Conservation (phyloP, 2,329 filamentous ascomycete species). For the Pyrenochaeta sp. region DNA sequence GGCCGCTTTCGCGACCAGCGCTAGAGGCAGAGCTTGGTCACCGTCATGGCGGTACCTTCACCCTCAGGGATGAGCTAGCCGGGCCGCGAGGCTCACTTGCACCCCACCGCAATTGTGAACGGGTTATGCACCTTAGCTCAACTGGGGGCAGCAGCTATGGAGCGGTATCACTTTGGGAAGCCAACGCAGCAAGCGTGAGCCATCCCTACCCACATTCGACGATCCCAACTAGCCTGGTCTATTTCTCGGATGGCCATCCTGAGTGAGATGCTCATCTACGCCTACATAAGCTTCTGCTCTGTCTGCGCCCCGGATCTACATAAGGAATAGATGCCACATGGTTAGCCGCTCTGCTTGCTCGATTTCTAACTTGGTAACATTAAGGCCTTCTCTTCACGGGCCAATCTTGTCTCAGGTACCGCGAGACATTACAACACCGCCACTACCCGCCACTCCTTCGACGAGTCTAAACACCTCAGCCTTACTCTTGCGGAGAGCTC, state of each 20-base stretch:
- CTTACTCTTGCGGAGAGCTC: slow-evolving; percentile 44
- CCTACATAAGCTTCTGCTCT: slow-evolving; percentile 31
- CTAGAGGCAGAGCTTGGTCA: slow-evolving; percentile 37
- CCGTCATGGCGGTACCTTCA: slow-evolving; percentile 39
- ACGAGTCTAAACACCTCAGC: slow-evolving; percentile 40
- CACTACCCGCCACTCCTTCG: slow-evolving; percentile 44
- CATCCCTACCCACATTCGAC: slow-evolving; percentile 27
- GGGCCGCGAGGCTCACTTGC: slow-evolving; percentile 44
- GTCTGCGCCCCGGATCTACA: slow-evolving; percentile 41
- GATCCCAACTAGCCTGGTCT: slow-evolving; percentile 24
- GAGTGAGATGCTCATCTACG: slow-evolving; percentile 31
- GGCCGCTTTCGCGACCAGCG: slow-evolving; percentile 32
- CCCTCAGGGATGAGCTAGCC: slow-evolving; percentile 36
- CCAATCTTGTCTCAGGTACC: slow-evolving; percentile 39
- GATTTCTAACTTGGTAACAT: slow-evolving; percentile 37
- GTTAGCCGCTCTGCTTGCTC: slow-evolving; percentile 16
- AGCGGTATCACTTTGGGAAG: slow-evolving; percentile 34
- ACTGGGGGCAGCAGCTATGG: slow-evolving; percentile 30
- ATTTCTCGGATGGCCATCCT: slow-evolving; percentile 20
- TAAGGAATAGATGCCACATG: slow-evolving; percentile 15
- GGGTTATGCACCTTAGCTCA: slow-evolving; percentile 41
- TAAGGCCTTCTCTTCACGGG: slow-evolving; percentile 35
- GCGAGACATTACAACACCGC: slow-evolving; percentile 47
- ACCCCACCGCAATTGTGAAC: slow-evolving; percentile 44
- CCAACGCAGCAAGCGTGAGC: slow-evolving; percentile 35